These are phyloP conservation scores for Tolypocladium nubicola DNA, from an alignment of 2,329 filamentous ascomycete genomes.

Conservation along the genomic window DNA sequence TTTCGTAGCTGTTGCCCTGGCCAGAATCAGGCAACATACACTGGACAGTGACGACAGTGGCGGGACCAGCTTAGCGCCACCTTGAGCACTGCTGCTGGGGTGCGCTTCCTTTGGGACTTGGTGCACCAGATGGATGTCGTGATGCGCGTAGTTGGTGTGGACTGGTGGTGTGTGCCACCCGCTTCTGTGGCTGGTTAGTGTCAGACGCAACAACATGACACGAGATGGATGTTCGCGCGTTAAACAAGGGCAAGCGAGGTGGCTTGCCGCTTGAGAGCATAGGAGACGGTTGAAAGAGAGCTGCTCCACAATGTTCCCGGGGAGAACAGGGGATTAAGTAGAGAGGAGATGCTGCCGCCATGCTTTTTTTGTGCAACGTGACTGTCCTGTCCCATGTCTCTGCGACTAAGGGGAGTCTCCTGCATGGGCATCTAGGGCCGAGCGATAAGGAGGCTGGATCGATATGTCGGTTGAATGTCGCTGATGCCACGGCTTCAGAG, in stretches of 20 bases:
- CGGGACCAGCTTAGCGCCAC: not conserved
- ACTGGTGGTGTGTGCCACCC: not conserved
- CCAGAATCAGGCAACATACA: not conserved
- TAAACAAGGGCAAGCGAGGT: not conserved
- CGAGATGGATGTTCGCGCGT: not conserved
- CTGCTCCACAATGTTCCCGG: not conserved
- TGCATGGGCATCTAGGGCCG: not conserved
- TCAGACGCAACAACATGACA: not conserved
- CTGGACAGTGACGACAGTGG: not conserved
- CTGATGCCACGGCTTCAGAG: not conserved
- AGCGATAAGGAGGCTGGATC: not conserved
- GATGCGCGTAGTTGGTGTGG: not conserved
- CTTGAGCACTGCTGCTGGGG: not conserved
- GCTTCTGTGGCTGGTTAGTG: not conserved
- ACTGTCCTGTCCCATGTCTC: not conserved
- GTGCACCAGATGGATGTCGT: not conserved
- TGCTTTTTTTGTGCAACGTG: not conserved
- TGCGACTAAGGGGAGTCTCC: not conserved
- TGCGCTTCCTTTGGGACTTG: not conserved
- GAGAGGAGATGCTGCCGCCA: not conserved
- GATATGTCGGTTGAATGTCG: too few relatives aligned
- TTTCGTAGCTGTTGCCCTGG: not conserved
- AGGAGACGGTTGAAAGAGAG: not conserved
- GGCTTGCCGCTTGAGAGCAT: not conserved
- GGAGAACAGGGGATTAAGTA: not conserved